Base-by-base conservation (phyloP, 177 flowering plant species). In the Vitis hybrid region DNA sequence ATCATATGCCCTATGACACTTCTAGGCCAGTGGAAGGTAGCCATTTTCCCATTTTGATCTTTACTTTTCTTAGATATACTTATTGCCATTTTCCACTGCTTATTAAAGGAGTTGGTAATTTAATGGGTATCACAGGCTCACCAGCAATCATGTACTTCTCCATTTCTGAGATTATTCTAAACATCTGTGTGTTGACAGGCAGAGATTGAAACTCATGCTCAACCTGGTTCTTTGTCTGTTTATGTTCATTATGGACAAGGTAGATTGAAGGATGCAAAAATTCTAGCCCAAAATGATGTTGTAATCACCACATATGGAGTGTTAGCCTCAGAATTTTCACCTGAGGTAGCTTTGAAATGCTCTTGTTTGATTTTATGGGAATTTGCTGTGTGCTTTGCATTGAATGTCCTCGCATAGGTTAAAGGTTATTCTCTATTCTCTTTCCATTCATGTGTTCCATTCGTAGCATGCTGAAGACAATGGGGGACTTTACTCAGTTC, bases 21-120 rank as follows among this genome's bases (percentile, higher is more conserved):
- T 66, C 82, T 95, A 14, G 88, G 95, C 68, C 99, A 95, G 79
- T 95, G 99, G 99, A 95, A 95, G 99, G 99, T 95, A 78, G 63
- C 56, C 20, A 12, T 21, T 63, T 66, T 58, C 64, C 8, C 5
- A 6, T 5, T 12, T 15, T 30, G 4, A 18, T 9, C 35, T 77
- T 10, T 24, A 9, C 7, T 64, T 41, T 52, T 49, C 4, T n/a
- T 61, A 41, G 48, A 27, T 30, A 8, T 21, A 11, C 51, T 61
- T 24, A 64, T 14, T 50, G 24, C 67, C 24, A 20, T 62, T 27
- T 27, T 27, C 30, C 30, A 27, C 30, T 27, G 30, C 30, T 27
- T 27, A 27, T 27, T 27, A 27, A 27, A 27, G 30, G 30, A 27
- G 30, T 27, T 27, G 30, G 30, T 27, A 27, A 27, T 27, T 35